These are phyloP conservation scores for Hyphodiscus sp. DNA, from an alignment of 2,329 filamentous ascomycete species.

Conservation along the genomic window DNA sequence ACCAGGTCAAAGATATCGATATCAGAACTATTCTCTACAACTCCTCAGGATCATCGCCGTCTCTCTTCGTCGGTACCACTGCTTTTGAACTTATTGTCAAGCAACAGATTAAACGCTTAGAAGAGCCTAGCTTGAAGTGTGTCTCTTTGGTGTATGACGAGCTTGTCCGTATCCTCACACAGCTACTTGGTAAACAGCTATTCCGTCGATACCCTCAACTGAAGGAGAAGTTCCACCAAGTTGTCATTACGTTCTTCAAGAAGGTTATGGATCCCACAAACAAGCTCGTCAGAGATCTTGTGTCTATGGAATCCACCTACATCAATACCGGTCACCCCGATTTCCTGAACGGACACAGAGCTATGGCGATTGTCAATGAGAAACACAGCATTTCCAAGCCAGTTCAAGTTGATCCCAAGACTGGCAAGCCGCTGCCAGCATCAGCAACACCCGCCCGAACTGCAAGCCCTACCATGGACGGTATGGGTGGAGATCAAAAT, in stretches of 20 bases:
- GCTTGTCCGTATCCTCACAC: slow-evolving; percentile 86
- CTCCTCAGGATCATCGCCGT: slow-evolving; percentile 95
- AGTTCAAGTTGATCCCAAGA: slow-evolving; percentile 96
- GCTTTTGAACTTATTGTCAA: slow-evolving; percentile 99
- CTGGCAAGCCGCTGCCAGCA: slow-evolving; percentile 78
- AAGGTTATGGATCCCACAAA: slow-evolving; percentile 98
- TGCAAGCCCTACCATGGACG: slow-evolving; percentile 63
- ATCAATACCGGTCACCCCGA: slow-evolving; percentile 98
- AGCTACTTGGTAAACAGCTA: slow-evolving; percentile 79
- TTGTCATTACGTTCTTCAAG: slow-evolving; percentile 94
- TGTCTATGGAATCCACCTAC: slow-evolving; percentile 93
- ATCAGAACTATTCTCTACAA: slow-evolving; percentile 97
- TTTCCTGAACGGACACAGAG: slow-evolving; percentile 92
- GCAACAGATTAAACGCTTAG: slow-evolving; percentile 93
- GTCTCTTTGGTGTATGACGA: slow-evolving; percentile 97
- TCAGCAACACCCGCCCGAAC: slow-evolving; percentile 62
- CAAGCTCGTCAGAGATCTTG: slow-evolving; percentile 89
- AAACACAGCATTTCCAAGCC: slow-evolving; percentile 76
- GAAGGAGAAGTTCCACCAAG: slow-evolving; percentile 93
- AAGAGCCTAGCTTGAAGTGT: slow-evolving; percentile 96
- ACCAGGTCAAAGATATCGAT: slow-evolving; percentile 93
- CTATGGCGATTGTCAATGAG: slow-evolving; percentile 98
- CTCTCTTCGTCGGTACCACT: slow-evolving; percentile 92
- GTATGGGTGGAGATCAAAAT: slow-evolving; percentile 48
- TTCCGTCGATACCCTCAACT: slow-evolving; percentile 90